These are phyloP conservation scores for Kurtzmaniella cleridarum DNA, from an alignment of 805 yeast genomes.

Conservation along the genomic window DNA sequence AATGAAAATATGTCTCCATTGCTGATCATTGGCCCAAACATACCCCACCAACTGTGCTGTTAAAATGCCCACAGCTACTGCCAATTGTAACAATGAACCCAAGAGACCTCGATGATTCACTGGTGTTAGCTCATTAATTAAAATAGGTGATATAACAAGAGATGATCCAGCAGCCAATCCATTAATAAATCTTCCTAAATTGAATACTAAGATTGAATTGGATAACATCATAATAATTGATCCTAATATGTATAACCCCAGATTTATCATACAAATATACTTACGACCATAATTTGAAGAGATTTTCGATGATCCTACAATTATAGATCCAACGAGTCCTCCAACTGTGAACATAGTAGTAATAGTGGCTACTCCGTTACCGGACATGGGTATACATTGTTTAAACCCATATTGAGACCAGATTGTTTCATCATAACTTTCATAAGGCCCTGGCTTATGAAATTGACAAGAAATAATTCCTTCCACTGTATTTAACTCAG, in stretches of 20 bases:
- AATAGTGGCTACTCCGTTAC: constrained; percentile 16
- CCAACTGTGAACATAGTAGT: constrained; percentile 34
- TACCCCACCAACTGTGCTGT: constrained; percentile 27
- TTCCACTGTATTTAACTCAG: constrained; percentile 33
- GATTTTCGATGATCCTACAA: constrained; percentile 24
- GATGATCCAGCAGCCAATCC: constrained; percentile 38
- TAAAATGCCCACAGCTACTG: constrained; percentile 35
- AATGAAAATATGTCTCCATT: constrained; percentile 33
- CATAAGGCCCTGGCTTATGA: constrained; percentile 14
- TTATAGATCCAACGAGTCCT: constrained; percentile 26
- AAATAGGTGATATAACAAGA: constrained; percentile 35
- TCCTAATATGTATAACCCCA: constrained; percentile 21
- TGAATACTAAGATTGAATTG: constrained; percentile 12
- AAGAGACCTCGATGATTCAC: constrained; percentile 35
- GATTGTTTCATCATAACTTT: constrained; percentile 17
- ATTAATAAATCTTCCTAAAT: constrained; percentile 27
- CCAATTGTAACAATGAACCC: constrained; percentile 35
- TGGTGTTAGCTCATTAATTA: constrained; percentile 37
- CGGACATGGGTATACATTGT: constrained; percentile 27
- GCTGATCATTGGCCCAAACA: constrained; percentile 28
- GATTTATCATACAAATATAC: constrained; percentile 14
- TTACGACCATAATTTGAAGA: constrained; percentile 21
- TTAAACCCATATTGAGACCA: constrained; percentile 19
- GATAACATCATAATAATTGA: constrained; percentile 22
- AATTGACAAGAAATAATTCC: constrained; percentile 22